Base-by-base conservation (phyloP, 148 eudicot species). In the Polygonum maritimum region DNA sequence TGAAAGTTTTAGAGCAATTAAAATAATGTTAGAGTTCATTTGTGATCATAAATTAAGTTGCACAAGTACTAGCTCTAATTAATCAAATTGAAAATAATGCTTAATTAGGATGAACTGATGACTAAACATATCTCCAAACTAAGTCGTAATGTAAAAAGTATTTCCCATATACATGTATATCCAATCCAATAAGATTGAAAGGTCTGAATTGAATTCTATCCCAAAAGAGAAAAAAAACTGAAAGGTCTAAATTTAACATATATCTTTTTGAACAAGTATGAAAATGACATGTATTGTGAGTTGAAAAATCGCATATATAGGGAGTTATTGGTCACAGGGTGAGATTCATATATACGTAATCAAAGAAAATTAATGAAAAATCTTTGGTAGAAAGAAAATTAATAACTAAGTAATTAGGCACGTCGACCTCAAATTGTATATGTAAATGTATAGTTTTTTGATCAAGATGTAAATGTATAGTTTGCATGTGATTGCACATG, bases 401-500 rank as follows among this genome's bases (percentile, higher is more conserved):
- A 1, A 26, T 26, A 26, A 26, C 1, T 26, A 26, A 26, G 0
- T 26, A 26, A 26, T 26, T 26, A 26, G 0, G 31, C 31, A 63
- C 7, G n/a, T 67, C n/a, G 16, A 18, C 60, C 6, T 19, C 8
- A 4, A 54, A 18, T 54, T 26, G 69, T 60, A 12, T 67, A 31
- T 36, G 2, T 15, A n/a, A n/a, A 10, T 60, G 31, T 62, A 67
- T 36, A 14, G 45, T 35, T 36, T 67, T n/a, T n/a, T n/a, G n/a
- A n/a, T n/a, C n/a, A n/a, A n/a, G n/a, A n/a, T n/a, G n/a, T n/a
- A n/a, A n/a, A 10, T 60, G 31, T 62, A 67, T 36, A 14, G 45
- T 35, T 36, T 67, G 71, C 71, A 67, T 67, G 71, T 67, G 71
- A 67, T 6, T 67, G 71, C 71, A 67, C 71, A 67, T 67, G 71